Evolutionary conservation across 495 filamentous ascomycete species (phyloP), one percentile per base, ranked within the genome.

Genomic region (Hypoxylon rickii): DNA sequence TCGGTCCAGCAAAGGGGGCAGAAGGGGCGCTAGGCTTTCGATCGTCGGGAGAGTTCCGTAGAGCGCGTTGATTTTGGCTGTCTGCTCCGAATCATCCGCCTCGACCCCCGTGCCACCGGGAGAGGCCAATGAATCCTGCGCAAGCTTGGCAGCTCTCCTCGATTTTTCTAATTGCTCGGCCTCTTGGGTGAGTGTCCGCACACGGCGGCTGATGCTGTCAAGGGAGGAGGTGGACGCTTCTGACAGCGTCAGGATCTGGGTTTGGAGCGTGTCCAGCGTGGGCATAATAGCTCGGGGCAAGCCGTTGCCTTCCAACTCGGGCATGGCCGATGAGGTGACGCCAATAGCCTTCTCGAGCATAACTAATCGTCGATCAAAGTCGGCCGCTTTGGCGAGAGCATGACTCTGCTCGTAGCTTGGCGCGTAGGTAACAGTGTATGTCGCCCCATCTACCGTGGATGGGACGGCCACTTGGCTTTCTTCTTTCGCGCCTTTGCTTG

Each of bases 41-140:
- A 99, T 95, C 8, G 90, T 93, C 4, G 90, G 85, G 3, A 99
- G 79, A 12, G 89, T 89, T 1, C 87, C 86, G 70, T 96, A 97
- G 2, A 99, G 82, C 2, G 92, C 92, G 62, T 96, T 93, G 67
- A 97, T 88, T 69, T 96, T 96, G 33, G 90, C 81, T 13, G 81
- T 80, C 58, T 89, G 83, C 63, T 95, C 90, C 26, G 83, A 79
- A 21, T 80, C 80, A 26, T 76, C 73, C 12, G 46, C 52, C 26
- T 75, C 77, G 8, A 56, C 34, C 46, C 63, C 60, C 42, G 65
- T 40, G 19, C 69, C 63, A 37, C 77, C 70, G 15, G 79, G 70
- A 3, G 79, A 71, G 43, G 77, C 77, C 12, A 84, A 75, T 1
- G 81, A 79, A 44, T 83, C 80, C 42, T 87, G 81, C 1, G 83